A percentile compares a stretch with the other conserved stretches of the same genome.
Evolutionary conservation across 1,139 yeast genomes (phyloP).

Genomic region (Hemisphaericaspora xylofermentans): DNA sequence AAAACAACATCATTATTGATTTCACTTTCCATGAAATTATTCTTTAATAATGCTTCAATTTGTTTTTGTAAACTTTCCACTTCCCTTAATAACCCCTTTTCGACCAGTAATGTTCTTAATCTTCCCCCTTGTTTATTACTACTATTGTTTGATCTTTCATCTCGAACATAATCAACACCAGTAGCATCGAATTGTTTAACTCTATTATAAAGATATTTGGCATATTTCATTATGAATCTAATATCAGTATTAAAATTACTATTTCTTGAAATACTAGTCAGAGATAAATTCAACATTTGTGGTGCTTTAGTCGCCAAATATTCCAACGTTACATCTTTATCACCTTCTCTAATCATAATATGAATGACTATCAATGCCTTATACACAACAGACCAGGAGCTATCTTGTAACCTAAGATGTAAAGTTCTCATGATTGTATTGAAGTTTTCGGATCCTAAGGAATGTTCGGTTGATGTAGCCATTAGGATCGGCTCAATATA

Average conservation of each 20-base stretch:
- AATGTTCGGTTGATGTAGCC: slow-evolving; percentile 57
- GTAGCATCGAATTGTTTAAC: slow-evolving; percentile 68
- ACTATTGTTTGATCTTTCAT: slow-evolving; percentile 52
- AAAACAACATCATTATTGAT: slow-evolving; percentile 79
- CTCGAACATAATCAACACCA: slow-evolving; percentile 75
- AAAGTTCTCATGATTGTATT: slow-evolving; percentile 67
- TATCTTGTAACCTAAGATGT: slow-evolving; percentile 61
- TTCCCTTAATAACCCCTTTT: slow-evolving; percentile 81
- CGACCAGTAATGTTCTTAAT: slow-evolving; percentile 61
- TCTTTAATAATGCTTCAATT: slow-evolving; percentile 71
- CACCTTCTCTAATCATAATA: slow-evolving; percentile 92
- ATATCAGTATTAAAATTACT: slow-evolving; percentile 51
- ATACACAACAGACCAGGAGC: slow-evolving; percentile 89
- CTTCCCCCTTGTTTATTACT: slow-evolving; percentile 57
- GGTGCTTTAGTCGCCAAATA: slow-evolving; percentile 61
- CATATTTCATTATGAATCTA: slow-evolving; percentile 63
- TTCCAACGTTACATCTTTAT: slow-evolving; percentile 62
- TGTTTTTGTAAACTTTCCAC: slow-evolving; percentile 83
- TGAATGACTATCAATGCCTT: slow-evolving; percentile 83
- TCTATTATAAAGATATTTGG: slow-evolving; percentile 66
- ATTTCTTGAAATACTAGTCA: slow-evolving; percentile 30
- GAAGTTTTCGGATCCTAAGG: slow-evolving; percentile 54
- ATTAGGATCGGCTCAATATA: slow-evolving; percentile 89
- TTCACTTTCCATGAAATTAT: slow-evolving; percentile 73
- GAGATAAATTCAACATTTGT: slow-evolving; percentile 51